A percentile compares a stretch with the other conserved stretches of the same genome.
Conservation (phyloP, 768 basidiomycete genomes). For the Tephrocybe sp. region DNA sequence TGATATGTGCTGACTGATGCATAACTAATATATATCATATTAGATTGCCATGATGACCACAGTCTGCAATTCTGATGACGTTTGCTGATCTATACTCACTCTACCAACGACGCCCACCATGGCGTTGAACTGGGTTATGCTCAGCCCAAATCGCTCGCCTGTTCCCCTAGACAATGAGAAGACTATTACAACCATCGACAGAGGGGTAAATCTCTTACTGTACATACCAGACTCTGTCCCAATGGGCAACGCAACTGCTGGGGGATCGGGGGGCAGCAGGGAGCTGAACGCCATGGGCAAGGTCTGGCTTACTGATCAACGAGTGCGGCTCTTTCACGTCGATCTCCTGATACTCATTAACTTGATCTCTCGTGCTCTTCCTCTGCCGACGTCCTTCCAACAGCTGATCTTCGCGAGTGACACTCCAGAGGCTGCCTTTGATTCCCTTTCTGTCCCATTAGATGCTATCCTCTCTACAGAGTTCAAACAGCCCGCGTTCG, state of each 20-base stretch:
- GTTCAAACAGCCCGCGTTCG: slow-evolving; percentile 76
- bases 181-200: slow-evolving; percentile 51
- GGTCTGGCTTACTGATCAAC: slow-evolving; percentile 67
- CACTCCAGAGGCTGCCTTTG: slow-evolving; percentile 29
- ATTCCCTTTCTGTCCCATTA: slow-evolving; percentile 58
- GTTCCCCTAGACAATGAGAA: slow-evolving; percentile 64
- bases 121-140: slow-evolving; percentile 81
- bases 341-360: slow-evolving; percentile 1
- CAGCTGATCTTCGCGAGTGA: slow-evolving; percentile 64
- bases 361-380: neutral
- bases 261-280: slow-evolving; percentile 52
- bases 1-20: slow-evolving; percentile 5
- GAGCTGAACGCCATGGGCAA: slow-evolving; percentile 59
- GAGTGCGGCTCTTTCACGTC: slow-evolving; percentile 42
- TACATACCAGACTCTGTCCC: slow-evolving; percentile 55
- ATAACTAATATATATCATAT: no score
- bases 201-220: slow-evolving; percentile 57
- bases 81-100: no score
- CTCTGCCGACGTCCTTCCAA: neutral
- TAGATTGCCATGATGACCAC: no score
- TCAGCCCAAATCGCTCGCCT: slow-evolving; percentile 53
- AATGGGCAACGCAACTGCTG: slow-evolving; percentile 33
- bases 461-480: slow-evolving; percentile 62
- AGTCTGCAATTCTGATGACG: no score
- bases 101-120: slow-evolving; percentile 33